Evolutionary conservation across 2,329 filamentous ascomycete species (phyloP).

Genomic region (Penicillium vulpinum): DNA sequence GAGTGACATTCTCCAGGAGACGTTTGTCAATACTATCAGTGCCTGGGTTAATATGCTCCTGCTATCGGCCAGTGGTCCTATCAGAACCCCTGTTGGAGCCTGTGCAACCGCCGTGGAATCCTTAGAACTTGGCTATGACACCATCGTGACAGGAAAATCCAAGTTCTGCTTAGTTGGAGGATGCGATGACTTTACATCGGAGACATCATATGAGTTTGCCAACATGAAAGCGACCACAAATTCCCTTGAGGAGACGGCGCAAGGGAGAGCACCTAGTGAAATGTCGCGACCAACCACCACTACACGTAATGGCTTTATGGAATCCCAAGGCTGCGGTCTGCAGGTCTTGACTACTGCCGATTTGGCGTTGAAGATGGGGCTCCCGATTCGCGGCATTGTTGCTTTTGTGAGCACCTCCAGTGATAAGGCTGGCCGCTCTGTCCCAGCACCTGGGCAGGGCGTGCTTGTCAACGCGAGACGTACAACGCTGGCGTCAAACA

Average conservation of each 20-base stretch:
- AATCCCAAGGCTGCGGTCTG: neutral
- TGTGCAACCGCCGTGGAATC: constrained; percentile 96
- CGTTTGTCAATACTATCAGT: constrained; percentile 98
- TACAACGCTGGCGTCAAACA: constrained; percentile 83
- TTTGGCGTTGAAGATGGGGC: neutral
- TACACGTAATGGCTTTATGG: neutral
- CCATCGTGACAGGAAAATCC: constrained; percentile 94
- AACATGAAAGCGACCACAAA: constrained; percentile 99
- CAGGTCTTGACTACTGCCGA: neutral
- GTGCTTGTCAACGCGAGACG: constrained; percentile 82
- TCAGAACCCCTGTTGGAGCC: constrained; percentile 95
- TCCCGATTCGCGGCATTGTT: constrained; percentile 73
- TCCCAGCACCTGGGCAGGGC: constrained; percentile 92
- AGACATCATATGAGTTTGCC: constrained; percentile 96
- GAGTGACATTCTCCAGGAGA: constrained; percentile 88
- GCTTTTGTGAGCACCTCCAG: constrained; percentile 90
- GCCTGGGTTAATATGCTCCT: constrained; percentile 99
- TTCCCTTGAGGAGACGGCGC: constrained; percentile 86
- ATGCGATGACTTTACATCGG: constrained; percentile 97
- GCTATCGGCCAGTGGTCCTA: constrained; percentile 89
- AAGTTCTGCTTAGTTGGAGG: constrained; percentile 93
- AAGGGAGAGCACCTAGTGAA: constrained; percentile 87
- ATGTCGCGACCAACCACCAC: constrained; percentile 74
- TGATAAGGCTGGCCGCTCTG: constrained; percentile 95
- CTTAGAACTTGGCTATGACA: constrained; percentile 93